Conservation (phyloP, 164 flowering plant genomes). For the Vitis labrusca region DNA sequence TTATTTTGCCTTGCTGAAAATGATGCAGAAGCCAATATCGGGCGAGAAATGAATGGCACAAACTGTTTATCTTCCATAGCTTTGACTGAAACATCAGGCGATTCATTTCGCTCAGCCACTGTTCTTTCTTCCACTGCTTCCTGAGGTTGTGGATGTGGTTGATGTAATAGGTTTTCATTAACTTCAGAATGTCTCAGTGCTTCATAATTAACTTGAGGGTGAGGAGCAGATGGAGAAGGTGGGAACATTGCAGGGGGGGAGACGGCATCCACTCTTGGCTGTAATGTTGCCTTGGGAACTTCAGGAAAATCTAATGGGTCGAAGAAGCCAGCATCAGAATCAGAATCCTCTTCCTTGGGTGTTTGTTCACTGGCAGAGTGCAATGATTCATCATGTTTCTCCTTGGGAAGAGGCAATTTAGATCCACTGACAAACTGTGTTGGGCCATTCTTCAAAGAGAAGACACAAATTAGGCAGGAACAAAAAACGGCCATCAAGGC, state of each 20-base stretch:
- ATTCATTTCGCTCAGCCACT: slow-evolving; percentile 15
- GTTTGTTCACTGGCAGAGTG: slow-evolving; percentile 30
- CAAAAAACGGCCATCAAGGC: no score
- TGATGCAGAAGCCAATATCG: slow-evolving; percentile 43
- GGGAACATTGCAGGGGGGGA: slow-evolving; percentile 32
- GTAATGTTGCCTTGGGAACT: slow-evolving; percentile 62
- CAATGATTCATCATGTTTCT: slow-evolving; percentile 59
- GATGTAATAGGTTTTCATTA: slow-evolving; percentile 14
- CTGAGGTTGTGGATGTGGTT: slow-evolving; percentile 23
- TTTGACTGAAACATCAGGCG: slow-evolving; percentile 12
- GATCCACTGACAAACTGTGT: slow-evolving; percentile 69
- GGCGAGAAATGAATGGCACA: slow-evolving; percentile 64
- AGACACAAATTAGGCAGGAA: slow-evolving; percentile 6
- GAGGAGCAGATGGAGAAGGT: slow-evolving; percentile 23
- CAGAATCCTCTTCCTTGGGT: slow-evolving; percentile 29
- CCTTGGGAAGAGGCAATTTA: slow-evolving; percentile 69
- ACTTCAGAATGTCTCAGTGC: slow-evolving; percentile 16
- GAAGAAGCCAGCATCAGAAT: slow-evolving; percentile 51
- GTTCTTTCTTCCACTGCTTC: slow-evolving; percentile 24
- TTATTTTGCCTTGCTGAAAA: slow-evolving; percentile 18
- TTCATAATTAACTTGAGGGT: slow-evolving; percentile 30
- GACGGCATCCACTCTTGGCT: slow-evolving; percentile 26
- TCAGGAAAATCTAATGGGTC: slow-evolving; percentile 78
- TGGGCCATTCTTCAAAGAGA: slow-evolving; percentile 71
- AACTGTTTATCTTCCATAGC: slow-evolving; percentile 54